These are phyloP conservation scores for Phytopythium oedochilum DNA, from an alignment of 352 stramenopile species.

Conservation along the genomic window DNA sequence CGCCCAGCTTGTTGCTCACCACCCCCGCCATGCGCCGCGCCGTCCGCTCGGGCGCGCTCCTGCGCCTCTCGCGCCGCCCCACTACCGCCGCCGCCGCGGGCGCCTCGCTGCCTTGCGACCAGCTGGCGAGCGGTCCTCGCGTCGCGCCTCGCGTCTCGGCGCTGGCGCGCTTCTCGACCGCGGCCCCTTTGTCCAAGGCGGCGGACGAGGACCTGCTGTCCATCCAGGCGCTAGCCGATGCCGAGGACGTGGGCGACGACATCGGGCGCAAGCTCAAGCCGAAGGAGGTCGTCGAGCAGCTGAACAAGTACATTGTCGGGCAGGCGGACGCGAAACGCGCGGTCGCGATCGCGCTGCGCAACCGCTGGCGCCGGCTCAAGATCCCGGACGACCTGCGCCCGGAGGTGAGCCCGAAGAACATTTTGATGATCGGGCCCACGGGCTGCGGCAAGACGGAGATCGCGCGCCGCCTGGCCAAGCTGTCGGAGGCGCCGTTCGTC, in stretches of 20 bases:
- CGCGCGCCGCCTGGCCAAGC: conserved; percentile 94
- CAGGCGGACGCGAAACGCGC: conserved; percentile 97
- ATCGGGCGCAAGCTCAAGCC: conserved; percentile 88
- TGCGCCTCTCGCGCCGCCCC: conserved; percentile 12
- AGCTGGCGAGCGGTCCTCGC: background rate
- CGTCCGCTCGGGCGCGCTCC: conserved; percentile 10
- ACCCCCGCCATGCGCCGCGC: background rate
- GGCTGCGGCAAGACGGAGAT: conserved; percentile 99
- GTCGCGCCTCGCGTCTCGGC: conserved; percentile 1
- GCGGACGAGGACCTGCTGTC: conserved; percentile 24
- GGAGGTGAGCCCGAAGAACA: conserved; percentile 98
- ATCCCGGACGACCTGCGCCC: conserved; percentile 89
- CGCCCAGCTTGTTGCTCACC: background rate
- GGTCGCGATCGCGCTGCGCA: conserved; percentile 97
- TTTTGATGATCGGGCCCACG: conserved; percentile 99
- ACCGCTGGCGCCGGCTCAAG: conserved; percentile 96
- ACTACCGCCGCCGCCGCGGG: background rate
- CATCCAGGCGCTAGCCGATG: conserved; percentile 24
- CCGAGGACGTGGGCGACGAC: conserved; percentile 28
- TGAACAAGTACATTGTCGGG: conserved; percentile 98
- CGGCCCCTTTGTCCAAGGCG: conserved; percentile 17
- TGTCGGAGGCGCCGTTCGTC: conserved; percentile 96
- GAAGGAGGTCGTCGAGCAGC: conserved; percentile 91
- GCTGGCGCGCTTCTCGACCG: conserved; percentile 21
- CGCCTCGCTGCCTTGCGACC: background rate